Evolutionary conservation across 495 filamentous ascomycete genomes (phyloP).

Genomic region (Hypoxylon perforatum): DNA sequence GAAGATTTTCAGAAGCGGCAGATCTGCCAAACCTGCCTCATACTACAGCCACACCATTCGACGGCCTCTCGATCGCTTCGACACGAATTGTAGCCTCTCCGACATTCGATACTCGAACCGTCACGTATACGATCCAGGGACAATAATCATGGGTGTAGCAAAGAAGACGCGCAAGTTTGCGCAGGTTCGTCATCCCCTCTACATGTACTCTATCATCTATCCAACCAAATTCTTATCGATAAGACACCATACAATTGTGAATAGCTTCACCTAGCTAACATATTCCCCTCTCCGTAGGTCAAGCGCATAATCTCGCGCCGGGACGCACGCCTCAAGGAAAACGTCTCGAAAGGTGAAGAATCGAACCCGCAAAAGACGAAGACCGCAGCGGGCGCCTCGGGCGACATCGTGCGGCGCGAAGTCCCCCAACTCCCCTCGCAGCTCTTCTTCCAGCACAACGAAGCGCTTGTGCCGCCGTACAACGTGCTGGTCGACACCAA

Average conservation of each 20-base stretch:
- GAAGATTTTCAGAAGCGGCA: conserved; percentile 40
- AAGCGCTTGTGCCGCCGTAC: conserved; percentile 90
- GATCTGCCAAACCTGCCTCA: conserved; percentile 7
- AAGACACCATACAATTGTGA: conserved; percentile 9
- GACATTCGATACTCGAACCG: neutral
- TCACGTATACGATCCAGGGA: neutral
- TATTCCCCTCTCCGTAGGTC: conserved; percentile 51
- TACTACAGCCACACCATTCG: neutral
- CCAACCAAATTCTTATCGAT: conserved; percentile 32
- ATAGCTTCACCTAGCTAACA: conserved; percentile 12
- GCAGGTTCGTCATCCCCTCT: conserved; percentile 15
- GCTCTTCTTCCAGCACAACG: conserved; percentile 96
- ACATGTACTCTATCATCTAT: neutral
- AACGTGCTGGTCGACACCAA: conserved; percentile 89
- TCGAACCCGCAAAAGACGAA: conserved; percentile 67
- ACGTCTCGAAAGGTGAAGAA: conserved; percentile 62
- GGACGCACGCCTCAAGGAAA: conserved; percentile 70
- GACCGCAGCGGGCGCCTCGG: conserved; percentile 37
- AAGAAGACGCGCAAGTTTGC: conserved; percentile 74
- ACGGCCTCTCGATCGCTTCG: neutral
- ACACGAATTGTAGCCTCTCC: neutral
- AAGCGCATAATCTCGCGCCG: conserved; percentile 71
- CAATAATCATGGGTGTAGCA: conserved; percentile 66
- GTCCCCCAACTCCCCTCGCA: conserved; percentile 82
- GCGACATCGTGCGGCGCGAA: conserved; percentile 67